Evolutionary conservation across 169 alveolate genomes (phyloP).

Genomic region (Eimeria maxima): DNA sequence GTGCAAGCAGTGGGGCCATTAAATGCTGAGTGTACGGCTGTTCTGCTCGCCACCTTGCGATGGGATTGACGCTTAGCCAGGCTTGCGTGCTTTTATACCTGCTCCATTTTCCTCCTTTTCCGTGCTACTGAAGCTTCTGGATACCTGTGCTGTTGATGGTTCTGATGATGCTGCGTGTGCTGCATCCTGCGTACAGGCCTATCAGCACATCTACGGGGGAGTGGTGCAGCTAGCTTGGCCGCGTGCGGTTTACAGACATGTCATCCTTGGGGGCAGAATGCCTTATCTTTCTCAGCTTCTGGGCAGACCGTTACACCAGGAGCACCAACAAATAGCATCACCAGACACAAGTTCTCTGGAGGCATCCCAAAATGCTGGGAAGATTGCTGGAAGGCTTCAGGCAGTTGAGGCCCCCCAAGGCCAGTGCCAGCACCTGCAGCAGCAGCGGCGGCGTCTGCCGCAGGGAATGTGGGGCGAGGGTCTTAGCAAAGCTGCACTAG

Average conservation of each 20-base stretch:
- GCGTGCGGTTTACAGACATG: constrained; percentile 79
- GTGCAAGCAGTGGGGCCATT: not conserved
- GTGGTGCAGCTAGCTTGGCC: constrained; percentile 82
- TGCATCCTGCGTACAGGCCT: constrained; percentile 52
- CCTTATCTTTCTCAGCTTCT: constrained; percentile 70
- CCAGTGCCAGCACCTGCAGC: not conserved
- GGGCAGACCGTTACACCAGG: constrained; percentile 7
- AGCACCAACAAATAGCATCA: not conserved
- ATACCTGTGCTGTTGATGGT: not conserved
- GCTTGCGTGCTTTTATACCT: not conserved
- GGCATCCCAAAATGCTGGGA: not conserved
- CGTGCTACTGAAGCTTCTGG: not conserved
- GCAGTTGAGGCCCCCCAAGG: not conserved
- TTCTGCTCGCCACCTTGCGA: not conserved
- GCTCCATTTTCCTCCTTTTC: not conserved
- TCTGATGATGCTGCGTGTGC: constrained; percentile 21
- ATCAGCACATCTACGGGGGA: constrained; percentile 78
- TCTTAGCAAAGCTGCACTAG: constrained; percentile 54
- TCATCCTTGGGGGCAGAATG: constrained; percentile 68
- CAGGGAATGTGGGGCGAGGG: constrained; percentile 73
- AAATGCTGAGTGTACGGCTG: not conserved
- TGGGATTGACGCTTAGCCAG: not conserved
- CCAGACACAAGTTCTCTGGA: not conserved
- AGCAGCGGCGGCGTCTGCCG: constrained; percentile 32
- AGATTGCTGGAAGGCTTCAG: not conserved